Conservation (phyloP, 257 asterid genomes). For the Solanum rostratum region DNA sequence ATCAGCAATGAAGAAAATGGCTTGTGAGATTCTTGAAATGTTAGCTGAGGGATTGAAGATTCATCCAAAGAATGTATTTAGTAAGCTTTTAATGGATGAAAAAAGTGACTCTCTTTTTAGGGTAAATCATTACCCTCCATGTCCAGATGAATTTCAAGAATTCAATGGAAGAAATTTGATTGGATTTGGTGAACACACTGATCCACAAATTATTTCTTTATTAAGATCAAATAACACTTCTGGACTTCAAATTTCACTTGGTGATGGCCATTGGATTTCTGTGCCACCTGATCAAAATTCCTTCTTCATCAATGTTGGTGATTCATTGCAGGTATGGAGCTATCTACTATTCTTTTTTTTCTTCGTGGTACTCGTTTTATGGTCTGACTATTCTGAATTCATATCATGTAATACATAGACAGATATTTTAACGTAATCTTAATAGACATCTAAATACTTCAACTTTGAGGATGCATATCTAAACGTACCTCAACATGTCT, state of each 20-base stretch:
- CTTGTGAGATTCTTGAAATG: constrained; percentile 24
- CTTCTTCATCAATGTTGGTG: constrained; percentile 6
- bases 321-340: background rate
- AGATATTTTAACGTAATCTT: background rate
- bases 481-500: background rate
- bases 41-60: constrained; percentile 25
- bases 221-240: background rate
- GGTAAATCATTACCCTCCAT: constrained; percentile 8
- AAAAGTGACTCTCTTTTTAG: constrained; percentile 36
- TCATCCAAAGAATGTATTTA: constrained; percentile 18
- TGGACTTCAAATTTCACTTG: background rate
- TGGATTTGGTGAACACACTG: background rate
- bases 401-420: background rate
- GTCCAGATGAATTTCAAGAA: background rate
- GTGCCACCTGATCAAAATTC: constrained; percentile 6
- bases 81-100: constrained; percentile 24
- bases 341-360: background rate
- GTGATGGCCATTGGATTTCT: constrained; percentile 1
- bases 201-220: background rate
- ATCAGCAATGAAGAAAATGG: constrained; percentile 22
- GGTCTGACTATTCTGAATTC: background rate
- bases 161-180: background rate
- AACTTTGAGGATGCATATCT: background rate
- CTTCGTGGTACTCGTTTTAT: background rate
- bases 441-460: background rate